Base-by-base conservation (phyloP, 2,329 filamentous ascomycete species). In the Fusarium luffae region DNA sequence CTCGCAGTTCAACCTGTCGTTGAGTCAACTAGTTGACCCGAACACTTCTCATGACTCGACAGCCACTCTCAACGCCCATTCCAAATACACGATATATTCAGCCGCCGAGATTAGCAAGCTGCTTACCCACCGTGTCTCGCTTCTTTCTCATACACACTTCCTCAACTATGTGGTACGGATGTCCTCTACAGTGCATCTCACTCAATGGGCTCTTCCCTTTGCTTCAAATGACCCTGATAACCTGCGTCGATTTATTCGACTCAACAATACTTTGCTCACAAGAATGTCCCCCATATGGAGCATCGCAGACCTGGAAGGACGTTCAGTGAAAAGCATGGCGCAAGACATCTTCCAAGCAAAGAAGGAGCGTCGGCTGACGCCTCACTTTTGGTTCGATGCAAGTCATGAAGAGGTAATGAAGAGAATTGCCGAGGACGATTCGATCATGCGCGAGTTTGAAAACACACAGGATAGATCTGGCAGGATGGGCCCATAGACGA, bases 151-250 rank as follows among this genome's bases (percentile, higher is more conserved):
- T 79, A 94, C 89, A 0, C 93, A 93, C 61, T 94, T 95, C 80
- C 94, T 96, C 81, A 92, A 91, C 34, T 96, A 93, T 76, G 90
- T 92, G 41, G 83, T 96, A 51, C 92, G 92, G 3, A 83, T 95
- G 55, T 92, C 91, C 19, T 93, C 92, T 9, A 92, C 94, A 72
- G 91, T 95, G 6, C 92, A 96, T 74, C 85, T 97, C 25, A 93
- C 91, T 58, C 92, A 92, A 68, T 97, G 93, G 88, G 90, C 83
- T 55, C 83, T 90, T 21, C 88, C 87, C 75, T 87, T 86, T 56
- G 83, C 90, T 48, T 82, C 84, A 2, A 85, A 85, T 65, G 86
- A 89, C 71, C 89, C 90, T 75, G 89, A 89, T 66, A 88, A 88
- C 73, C 84, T 91, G 70, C 91, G 90, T 68, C 92, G 93, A 79